Percentiles rank a stretch among this genome's conserved stretches.
Evolutionary conservation across 176 grass and related monocot species (phyloP).

Genomic region (Cymbopogon citratus): DNA sequence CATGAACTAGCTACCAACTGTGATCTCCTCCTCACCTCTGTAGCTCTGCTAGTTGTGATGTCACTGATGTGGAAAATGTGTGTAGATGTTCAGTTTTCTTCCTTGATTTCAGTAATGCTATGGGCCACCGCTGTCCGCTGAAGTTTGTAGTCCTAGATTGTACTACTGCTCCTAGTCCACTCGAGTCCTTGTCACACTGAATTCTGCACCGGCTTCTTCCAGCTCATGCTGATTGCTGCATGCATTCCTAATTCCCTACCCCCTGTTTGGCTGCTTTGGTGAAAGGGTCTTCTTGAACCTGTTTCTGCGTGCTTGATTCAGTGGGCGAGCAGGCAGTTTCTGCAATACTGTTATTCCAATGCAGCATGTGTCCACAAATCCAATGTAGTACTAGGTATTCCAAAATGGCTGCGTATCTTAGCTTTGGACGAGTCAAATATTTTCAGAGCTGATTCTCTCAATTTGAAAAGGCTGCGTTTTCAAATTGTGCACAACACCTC

Average conservation of each 20-base stretch:
- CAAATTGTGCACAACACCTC: not conserved
- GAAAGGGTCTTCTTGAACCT: not conserved
- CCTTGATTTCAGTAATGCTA: constrained; percentile 25
- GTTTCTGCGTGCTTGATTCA: not conserved
- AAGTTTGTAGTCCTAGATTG: not conserved
- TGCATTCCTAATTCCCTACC: not conserved
- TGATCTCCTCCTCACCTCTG: not conserved
- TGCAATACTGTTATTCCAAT: not conserved
- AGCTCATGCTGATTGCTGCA: not conserved
- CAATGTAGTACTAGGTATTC: not conserved
- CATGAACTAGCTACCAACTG: not conserved
- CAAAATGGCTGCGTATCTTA: not conserved
- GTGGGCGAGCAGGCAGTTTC: not conserved
- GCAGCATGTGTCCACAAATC: not conserved
- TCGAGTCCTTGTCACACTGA: not conserved
- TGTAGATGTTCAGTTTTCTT: not conserved
- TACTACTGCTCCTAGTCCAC: not conserved
- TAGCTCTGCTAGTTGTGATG: constrained; percentile 18
- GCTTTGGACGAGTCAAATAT: not conserved
- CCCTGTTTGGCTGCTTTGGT: not conserved
- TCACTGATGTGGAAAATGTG: constrained; percentile 14
- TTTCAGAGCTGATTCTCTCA: no score
- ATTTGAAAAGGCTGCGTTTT: not conserved
- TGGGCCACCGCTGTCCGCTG: not conserved
- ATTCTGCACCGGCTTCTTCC: not conserved